Evolutionary conservation across 768 basidiomycete genomes (phyloP).

Genomic region (Lyophyllum atratum): DNA sequence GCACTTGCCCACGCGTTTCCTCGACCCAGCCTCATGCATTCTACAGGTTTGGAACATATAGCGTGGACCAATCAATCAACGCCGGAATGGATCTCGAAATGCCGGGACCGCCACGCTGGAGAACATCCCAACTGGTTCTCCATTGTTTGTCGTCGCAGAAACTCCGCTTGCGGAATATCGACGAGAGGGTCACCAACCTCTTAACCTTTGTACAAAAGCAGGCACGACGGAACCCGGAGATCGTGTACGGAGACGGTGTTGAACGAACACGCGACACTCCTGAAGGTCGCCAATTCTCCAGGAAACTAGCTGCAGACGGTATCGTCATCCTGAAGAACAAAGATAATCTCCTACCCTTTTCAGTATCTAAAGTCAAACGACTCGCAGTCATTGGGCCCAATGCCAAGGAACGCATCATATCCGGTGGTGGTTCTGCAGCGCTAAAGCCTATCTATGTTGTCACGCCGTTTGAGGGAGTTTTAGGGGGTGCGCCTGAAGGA

Average conservation of each 20-base stretch:
- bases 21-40: no score
- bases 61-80: constrained; percentile 51
- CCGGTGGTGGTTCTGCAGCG: constrained; percentile 62
- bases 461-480: constrained; percentile 62
- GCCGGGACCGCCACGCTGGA: constrained; percentile 54
- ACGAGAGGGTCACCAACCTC: no score
- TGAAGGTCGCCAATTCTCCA: constrained; percentile 46
- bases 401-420: constrained; percentile 51
- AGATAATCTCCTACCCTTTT: constrained; percentile 49
- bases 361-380: constrained; percentile 27
- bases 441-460: constrained; percentile 53
- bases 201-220: no score
- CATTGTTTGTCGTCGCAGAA: no score
- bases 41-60: constrained; percentile 55
- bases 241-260: constrained; percentile 44
- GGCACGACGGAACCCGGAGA: no score
- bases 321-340: constrained; percentile 67
- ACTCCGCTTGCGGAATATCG: no score
- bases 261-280: constrained; percentile 48
- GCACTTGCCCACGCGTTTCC: no score
- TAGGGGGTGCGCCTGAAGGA: constrained; percentile 46
- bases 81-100: constrained; percentile 69
- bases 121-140: constrained; percentile 42
- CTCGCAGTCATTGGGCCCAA: constrained; percentile 69
- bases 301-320: constrained; percentile 53